phyloP scores from a whole-genome alignment of 1,139 yeast genomes.

The Arxiozyma bovina region DNA sequence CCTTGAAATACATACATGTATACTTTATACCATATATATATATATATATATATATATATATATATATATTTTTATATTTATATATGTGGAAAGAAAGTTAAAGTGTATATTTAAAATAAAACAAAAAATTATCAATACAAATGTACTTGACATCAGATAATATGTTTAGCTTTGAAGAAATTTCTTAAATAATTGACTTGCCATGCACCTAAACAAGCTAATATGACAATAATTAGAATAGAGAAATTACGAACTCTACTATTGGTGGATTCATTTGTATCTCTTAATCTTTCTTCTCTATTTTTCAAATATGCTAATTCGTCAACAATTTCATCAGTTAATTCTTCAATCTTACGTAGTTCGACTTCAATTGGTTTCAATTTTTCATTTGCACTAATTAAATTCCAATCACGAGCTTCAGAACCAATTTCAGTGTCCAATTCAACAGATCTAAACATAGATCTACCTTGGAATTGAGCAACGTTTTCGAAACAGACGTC shows the following conservation, averaged over 20 bases:
- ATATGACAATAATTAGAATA: constrained; percentile 52
- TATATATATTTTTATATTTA: background rate
- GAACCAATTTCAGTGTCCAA: constrained; percentile 92
- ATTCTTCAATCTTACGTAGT: constrained; percentile 72
- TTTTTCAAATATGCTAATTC: constrained; percentile 75
- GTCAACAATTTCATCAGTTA: constrained; percentile 66
- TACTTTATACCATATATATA: background rate
- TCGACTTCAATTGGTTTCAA: constrained; percentile 89
- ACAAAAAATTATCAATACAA: background rate
- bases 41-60: background rate
- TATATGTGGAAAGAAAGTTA: background rate
- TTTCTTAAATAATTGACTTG: constrained; percentile 85
- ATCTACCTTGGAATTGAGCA: constrained; percentile 27
- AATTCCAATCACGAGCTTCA: constrained; percentile 96
- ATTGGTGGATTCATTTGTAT: constrained; percentile 87
- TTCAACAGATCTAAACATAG: constrained; percentile 58
- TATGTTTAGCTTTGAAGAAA: constrained; percentile 90
- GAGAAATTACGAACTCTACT: constrained; percentile 79
- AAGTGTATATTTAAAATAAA: background rate
- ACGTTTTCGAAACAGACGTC: constrained; percentile 84
- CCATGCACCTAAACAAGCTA: constrained; percentile 80
- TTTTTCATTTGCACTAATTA: constrained; percentile 84
- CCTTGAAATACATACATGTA: background rate
- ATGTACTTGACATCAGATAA: constrained; percentile 42
- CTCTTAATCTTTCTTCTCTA: constrained; percentile 89